Evolutionary conservation across 257 asterid genomes (phyloP), one percentile per base, ranked within the genome.

Genomic region (Plantago ovata): DNA sequence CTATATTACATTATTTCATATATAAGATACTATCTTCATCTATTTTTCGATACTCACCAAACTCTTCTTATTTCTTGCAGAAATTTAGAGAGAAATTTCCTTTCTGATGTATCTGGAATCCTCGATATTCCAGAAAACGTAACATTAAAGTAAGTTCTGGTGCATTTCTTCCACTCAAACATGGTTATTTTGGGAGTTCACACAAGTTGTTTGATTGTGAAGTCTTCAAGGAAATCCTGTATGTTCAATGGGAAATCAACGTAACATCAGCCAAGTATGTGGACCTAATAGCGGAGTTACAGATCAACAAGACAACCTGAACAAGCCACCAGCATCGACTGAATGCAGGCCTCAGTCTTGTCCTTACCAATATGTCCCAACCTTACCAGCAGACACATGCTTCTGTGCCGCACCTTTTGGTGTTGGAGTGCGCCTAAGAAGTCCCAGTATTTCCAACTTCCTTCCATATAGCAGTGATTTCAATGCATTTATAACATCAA

Each of bases 321-420:
- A 72, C 47, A 72, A 68, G 33, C 74, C 84, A 5, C 38, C 6
- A 16, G 10, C 60, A 28, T 64, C 50, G 33, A 28, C 36, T 28
- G 36, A 28, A 28, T 81, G 87, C 60, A 20, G 24, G 16, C 56
- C 73, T 39, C 58, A 63, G 10, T 44, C 68, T 59, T 81, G 87
- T 69, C 67, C 74, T 32, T 9, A 42, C 56, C 10, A 59, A 65
- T 67, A 70, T 48, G 68, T 73, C 58, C 84, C 82, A 38, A 44
- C 78, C 60, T 48, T 81, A 59, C 79, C 69, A 0, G 41, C 13
- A 7, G 48, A 60, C 58, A 18, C 38, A 12, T 81, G 87, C 77
- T 43, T 72, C 36, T 81, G 84, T 62, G 82, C 80, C 0, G 80
- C 80, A 19, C 87, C 87, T 46, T 81, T 81, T 45, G 84, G 84